These are phyloP conservation scores for Akanthomyces lecanii DNA, from an alignment of 2,329 filamentous ascomycete genomes.

Conservation along the genomic window DNA sequence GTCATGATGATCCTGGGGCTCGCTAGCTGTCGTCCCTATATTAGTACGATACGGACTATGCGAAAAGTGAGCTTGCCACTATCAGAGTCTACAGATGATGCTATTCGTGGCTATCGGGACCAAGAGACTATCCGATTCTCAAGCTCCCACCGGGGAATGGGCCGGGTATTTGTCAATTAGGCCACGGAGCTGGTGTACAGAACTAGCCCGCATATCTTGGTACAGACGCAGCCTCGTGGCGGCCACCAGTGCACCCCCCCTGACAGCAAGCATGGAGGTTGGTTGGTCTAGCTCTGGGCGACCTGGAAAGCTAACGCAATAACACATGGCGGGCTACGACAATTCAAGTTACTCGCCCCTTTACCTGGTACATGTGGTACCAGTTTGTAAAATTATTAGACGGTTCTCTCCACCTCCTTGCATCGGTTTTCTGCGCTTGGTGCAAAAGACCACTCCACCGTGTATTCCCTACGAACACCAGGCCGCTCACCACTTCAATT, in stretches of 20 bases:
- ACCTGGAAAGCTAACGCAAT: neutral
- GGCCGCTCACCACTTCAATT: neutral
- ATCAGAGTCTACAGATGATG: neutral
- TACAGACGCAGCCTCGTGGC: constrained; percentile 1
- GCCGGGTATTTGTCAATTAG: neutral
- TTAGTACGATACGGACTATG: neutral
- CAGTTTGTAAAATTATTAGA: neutral
- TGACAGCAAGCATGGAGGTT: neutral
- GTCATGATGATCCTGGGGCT: neutral
- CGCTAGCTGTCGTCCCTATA: neutral
- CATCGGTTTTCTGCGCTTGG: neutral
- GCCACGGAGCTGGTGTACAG: neutral
- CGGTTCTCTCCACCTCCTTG: constrained; percentile 7
- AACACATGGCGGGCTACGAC: constrained; percentile 4
- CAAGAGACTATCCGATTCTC: neutral
- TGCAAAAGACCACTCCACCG: neutral
- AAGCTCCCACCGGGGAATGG: neutral
- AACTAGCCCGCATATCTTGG: neutral
- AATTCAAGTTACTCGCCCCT: neutral
- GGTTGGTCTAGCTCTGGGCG: constrained; percentile 3
- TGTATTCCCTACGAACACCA: neutral
- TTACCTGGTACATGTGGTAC: constrained; percentile 6
- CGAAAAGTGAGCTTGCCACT: neutral
- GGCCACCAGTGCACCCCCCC: neutral
- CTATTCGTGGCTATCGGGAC: neutral